Evolutionary conservation across 495 filamentous ascomycete species (phyloP).

Genomic region (Neurospora sp.): DNA sequence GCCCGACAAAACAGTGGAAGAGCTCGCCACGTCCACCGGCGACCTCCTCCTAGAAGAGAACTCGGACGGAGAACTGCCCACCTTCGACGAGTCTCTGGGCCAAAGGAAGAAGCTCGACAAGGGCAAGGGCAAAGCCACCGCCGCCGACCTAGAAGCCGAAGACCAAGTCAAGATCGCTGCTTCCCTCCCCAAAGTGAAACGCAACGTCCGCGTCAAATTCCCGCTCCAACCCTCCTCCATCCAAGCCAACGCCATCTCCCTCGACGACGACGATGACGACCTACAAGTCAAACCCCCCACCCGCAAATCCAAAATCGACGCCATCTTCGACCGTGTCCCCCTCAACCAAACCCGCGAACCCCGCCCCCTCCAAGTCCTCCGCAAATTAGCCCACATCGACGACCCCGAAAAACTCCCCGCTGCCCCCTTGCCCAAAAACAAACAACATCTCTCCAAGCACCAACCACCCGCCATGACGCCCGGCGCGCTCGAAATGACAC

Average conservation of each 20-base stretch:
- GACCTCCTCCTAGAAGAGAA: constrained; percentile 8
- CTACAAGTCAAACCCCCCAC: constrained; percentile 25
- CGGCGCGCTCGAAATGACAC: constrained; percentile 54
- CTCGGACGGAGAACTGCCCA: constrained; percentile 22
- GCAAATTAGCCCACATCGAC: constrained; percentile 64
- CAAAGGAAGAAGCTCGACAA: constrained; percentile 34
- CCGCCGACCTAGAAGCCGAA: constrained; percentile 14
- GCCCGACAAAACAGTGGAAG: neutral
- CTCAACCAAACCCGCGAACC: constrained; percentile 48
- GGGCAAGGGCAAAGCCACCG: constrained; percentile 43
- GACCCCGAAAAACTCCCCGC: constrained; percentile 34
- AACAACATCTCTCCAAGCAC: constrained; percentile 7
- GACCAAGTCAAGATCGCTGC: constrained; percentile 2
- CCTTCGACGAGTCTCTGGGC: constrained; percentile 19
- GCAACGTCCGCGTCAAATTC: constrained; percentile 33
- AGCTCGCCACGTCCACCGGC: neutral
- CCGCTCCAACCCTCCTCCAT: constrained; percentile 8
- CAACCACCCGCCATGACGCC: constrained; percentile 48
- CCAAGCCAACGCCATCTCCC: constrained; percentile 16
- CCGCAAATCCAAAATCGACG: constrained; percentile 32
- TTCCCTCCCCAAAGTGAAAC: constrained; percentile 16
- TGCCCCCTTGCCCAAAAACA: constrained; percentile 12
- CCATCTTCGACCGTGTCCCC: constrained; percentile 62
- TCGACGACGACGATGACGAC: constrained; percentile 30
- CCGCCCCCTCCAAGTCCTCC: constrained; percentile 54